These are phyloP conservation scores for Kwoniella shandongensis DNA, from an alignment of 768 basidiomycete species.

Conservation along the genomic window DNA sequence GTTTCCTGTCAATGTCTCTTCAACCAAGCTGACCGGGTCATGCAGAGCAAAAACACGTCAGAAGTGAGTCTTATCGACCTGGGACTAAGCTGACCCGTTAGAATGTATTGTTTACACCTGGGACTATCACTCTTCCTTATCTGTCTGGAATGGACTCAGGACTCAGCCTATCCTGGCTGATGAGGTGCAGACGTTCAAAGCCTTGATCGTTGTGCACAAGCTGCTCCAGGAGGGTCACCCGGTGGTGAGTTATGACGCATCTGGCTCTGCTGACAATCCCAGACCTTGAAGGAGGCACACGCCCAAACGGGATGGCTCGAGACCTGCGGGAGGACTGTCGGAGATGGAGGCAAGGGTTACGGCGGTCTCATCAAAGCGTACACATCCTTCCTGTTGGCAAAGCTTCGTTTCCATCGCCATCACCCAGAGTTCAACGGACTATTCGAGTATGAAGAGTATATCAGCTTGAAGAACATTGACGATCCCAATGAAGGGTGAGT, in stretches of 20 bases:
- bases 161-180: slow-evolving; percentile 96
- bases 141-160: slow-evolving; percentile 94
- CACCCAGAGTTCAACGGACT: slow-evolving; percentile 97
- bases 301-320: slow-evolving; percentile 97
- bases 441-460: slow-evolving; percentile 98
- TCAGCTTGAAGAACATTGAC: slow-evolving; percentile 93
- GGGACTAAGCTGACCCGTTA: slow-evolving; percentile 52
- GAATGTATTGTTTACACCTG: slow-evolving; percentile 99
- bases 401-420: slow-evolving; percentile 90
- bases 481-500: slow-evolving; percentile 98
- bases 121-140: slow-evolving; percentile 97
- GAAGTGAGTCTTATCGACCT: slow-evolving; percentile 63
- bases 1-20: slow-evolving; percentile 4
- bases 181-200: slow-evolving; percentile 98
- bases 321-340: slow-evolving; percentile 88
- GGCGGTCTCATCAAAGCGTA: slow-evolving; percentile 90
- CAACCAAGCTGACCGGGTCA: slow-evolving; percentile 1
- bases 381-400: slow-evolving; percentile 91
- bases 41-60: slow-evolving; percentile 89
- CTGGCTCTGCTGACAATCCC: slow-evolving; percentile 5
- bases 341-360: slow-evolving; percentile 82
- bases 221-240: slow-evolving; percentile 97
- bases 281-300: slow-evolving; percentile 97
- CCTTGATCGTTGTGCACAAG: slow-evolving; percentile 95
- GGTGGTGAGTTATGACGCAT: slow-evolving; percentile 60